phyloP scores from a whole-genome alignment of 306 rosid species.

The Inga oerstediana region DNA sequence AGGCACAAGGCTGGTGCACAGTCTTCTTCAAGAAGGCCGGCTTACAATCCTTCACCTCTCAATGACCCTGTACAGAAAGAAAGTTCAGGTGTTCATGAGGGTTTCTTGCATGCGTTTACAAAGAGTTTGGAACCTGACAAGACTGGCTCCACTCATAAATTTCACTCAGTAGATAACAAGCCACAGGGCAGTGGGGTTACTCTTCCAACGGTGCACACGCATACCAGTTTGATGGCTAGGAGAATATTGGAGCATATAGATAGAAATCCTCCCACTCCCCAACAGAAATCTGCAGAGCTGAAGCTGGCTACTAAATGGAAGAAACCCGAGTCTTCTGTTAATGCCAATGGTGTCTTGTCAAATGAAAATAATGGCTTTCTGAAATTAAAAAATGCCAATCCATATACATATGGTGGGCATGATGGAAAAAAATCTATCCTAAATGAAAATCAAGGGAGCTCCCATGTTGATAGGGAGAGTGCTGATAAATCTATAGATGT shows the following conservation, averaged over 20 bases:
- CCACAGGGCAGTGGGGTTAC: slow-evolving; percentile 43
- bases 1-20: slow-evolving; percentile 52
- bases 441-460: slow-evolving; percentile 43
- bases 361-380: slow-evolving; percentile 45
- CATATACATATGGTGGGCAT: slow-evolving; percentile 41
- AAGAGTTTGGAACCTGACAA: slow-evolving; percentile 49
- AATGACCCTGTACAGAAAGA: slow-evolving; percentile 41
- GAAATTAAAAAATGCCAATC: slow-evolving; percentile 34
- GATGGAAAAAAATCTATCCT: slow-evolving; percentile 39
- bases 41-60: slow-evolving; percentile 21
- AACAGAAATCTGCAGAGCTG: slow-evolving; percentile 75
- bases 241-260: slow-evolving; percentile 81
- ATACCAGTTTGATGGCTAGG: slow-evolving; percentile 76
- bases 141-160: slow-evolving; percentile 35
- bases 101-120: slow-evolving; percentile 41
- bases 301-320: slow-evolving; percentile 67
- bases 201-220: slow-evolving; percentile 58
- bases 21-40: slow-evolving; percentile 51
- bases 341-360: slow-evolving; percentile 37
- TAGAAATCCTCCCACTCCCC: slow-evolving; percentile 76
- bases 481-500: slow-evolving; percentile 38
- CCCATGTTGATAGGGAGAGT: slow-evolving; percentile 44
- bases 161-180: slow-evolving; percentile 20
- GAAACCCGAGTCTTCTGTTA: slow-evolving; percentile 52
- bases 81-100: slow-evolving; percentile 41